These are phyloP conservation scores for Mycena haematopus DNA, from an alignment of 768 basidiomycete species.

Conservation along the genomic window DNA sequence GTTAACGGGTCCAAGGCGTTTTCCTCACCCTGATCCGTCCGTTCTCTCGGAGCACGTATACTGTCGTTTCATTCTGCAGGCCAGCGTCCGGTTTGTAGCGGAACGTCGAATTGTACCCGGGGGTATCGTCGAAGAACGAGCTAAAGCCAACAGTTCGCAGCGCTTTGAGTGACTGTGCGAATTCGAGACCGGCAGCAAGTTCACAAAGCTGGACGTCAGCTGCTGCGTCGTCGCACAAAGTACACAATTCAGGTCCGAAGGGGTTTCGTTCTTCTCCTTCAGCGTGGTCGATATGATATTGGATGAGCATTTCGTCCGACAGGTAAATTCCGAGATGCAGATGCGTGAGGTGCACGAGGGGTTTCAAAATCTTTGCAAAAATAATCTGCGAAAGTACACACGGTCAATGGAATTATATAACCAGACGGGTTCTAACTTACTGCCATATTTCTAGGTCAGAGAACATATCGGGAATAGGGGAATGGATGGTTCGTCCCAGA, in stretches of 20 bases:
- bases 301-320: conserved; percentile 58
- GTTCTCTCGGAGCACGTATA: conserved; percentile 47
- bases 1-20: conserved; percentile 42
- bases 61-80: conserved; percentile 39
- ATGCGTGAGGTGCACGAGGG: conserved; percentile 52
- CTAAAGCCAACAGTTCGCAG: conserved; percentile 58
- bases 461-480: conserved; percentile 64
- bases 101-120: conserved; percentile 31
- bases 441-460: conserved; percentile 48
- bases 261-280: conserved; percentile 33
- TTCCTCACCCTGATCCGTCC: conserved; percentile 52
- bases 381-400: conserved; percentile 43
- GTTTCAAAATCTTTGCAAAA: conserved; percentile 50
- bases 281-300: conserved; percentile 52
- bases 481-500: conserved; percentile 58
- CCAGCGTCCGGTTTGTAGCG: conserved; percentile 7
- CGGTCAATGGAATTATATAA: conserved; percentile 2
- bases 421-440: conserved; percentile 46
- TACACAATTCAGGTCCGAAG: conserved; percentile 45
- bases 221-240: conserved; percentile 37
- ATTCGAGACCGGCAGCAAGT: conserved; percentile 50
- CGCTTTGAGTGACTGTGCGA: conserved; percentile 52
- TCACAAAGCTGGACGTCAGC: conserved; percentile 49
- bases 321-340: conserved; percentile 71
- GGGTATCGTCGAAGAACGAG: conserved; percentile 46